Base-by-base conservation (phyloP, 2,329 filamentous ascomycete species). In the Coniochaeta prunicola region DNA sequence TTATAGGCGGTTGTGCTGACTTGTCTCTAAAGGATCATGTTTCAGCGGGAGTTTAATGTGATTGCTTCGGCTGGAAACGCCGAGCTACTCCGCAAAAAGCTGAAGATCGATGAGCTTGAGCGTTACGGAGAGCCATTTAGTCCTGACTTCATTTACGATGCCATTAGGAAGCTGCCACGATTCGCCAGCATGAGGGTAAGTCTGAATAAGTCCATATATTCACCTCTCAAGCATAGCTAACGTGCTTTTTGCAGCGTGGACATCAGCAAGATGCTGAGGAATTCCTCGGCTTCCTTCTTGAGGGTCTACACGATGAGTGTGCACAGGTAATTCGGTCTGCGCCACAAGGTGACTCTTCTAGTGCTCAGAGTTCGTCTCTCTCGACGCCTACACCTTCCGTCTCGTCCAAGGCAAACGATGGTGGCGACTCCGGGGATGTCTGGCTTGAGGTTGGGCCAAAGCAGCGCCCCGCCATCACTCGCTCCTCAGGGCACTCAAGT, bases 181-280 rank as follows among this genome's bases (percentile, higher is more conserved):
- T 99, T 99, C 73, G 87, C 90, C 26, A 90, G 89, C 69, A 97
- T 99, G 92, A 87, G 90, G 70, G 89, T 92, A 79, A 73, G 86
- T 77, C 54, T 65, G 12, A 17, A 50, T 21, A 17, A 17, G 45
- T 12, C 45, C n/a, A 7, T 8, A 12, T 21, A 2, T 21, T 8
- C n/a, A 45, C 10, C 15, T 50, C 24, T 17, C 30, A 8, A 15
- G 21, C 10, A 17, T 28, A 54, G 8, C 67, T 69, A 61, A 68
- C 63, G 59, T 66, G 73, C 63, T 57, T 31, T 56, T 56, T 60
- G 45, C 63, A 92, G 87, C 89, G 92, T 61, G 94, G 94, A 17
- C 93, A 97, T 67, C 94, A 99, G 71, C 93, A 99, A 77, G 94
- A 99, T 75, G 94, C 94, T 1, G 92, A 99, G 70, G 94, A 99